Conservation (phyloP, 169 alveolate species). For the Sarcocystis neurona region DNA sequence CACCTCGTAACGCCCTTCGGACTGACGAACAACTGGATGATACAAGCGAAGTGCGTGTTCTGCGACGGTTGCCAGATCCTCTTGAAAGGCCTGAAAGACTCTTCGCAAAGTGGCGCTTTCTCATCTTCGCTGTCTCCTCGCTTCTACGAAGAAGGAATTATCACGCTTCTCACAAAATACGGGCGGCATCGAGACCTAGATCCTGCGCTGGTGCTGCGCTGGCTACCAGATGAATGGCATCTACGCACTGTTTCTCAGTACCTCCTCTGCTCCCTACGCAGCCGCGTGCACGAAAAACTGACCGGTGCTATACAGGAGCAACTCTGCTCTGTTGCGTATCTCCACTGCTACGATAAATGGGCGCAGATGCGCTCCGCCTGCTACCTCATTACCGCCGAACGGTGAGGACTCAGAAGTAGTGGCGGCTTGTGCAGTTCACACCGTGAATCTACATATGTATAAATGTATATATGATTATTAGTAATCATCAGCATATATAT, state of each 20-base stretch:
- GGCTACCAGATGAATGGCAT: constrained; percentile 12
- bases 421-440: too few relatives aligned
- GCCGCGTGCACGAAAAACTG: background rate
- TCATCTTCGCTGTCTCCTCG: too few relatives aligned
- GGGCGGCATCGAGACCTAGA: constrained; percentile 13
- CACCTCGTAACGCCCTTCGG: too few relatives aligned
- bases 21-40: too few relatives aligned
- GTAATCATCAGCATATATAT: too few relatives aligned
- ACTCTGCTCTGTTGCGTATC: background rate
- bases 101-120: too few relatives aligned
- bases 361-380: constrained; percentile 8
- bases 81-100: too few relatives aligned
- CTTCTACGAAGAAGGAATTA: background rate
- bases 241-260: constrained; percentile 2
- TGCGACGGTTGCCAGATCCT: too few relatives aligned
- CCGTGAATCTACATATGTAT: too few relatives aligned
- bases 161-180: background rate
- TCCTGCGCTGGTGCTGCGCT: background rate
- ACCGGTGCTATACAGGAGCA: background rate
- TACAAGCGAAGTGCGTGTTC: too few relatives aligned
- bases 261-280: background rate
- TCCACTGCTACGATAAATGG: constrained; percentile 6
- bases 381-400: constrained; percentile 9
- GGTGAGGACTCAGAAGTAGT: too few relatives aligned
- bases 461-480: too few relatives aligned